A percentile compares a stretch with the other conserved stretches of the same genome.
Evolutionary conservation across 2,329 filamentous ascomycete species (phyloP).

Genomic region (Calycina marina): DNA sequence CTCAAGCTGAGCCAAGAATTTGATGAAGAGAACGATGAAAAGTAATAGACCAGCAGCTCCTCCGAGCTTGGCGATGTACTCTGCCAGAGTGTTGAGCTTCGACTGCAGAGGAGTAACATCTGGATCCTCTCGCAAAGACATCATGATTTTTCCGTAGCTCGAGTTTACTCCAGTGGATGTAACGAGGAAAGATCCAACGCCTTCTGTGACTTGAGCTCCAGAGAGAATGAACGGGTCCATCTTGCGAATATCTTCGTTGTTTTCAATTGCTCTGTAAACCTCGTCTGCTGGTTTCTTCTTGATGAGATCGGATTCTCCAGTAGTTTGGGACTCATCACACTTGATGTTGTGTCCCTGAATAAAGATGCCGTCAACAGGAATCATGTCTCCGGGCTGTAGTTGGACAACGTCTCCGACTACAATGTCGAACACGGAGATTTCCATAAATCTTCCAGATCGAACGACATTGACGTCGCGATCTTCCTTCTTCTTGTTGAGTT

Average conservation of each 20-base stretch:
- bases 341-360: constrained; percentile 51
- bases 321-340: constrained; percentile 62
- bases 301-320: constrained; percentile 60
- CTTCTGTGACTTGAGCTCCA: constrained; percentile 63
- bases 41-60: constrained; percentile 57
- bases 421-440: constrained; percentile 57
- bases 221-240: constrained; percentile 71
- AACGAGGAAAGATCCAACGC: constrained; percentile 61
- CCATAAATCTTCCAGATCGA: constrained; percentile 56
- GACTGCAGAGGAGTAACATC: constrained; percentile 67
- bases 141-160: constrained; percentile 62
- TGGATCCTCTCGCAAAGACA: constrained; percentile 62
- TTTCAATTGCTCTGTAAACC: constrained; percentile 47
- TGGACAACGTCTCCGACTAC: constrained; percentile 62
- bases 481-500: constrained; percentile 67
- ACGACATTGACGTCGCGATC: constrained; percentile 60
- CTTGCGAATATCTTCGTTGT: constrained; percentile 44
- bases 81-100: constrained; percentile 63
- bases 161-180: constrained; percentile 62
- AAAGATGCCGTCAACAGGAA: constrained; percentile 58
- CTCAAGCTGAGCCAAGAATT: constrained; percentile 51
- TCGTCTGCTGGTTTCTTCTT: constrained; percentile 52
- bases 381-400: constrained; percentile 58
- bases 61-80: constrained; percentile 66
- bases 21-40: constrained; percentile 69